Percentiles rank a stretch among this genome's conserved stretches.
These are phyloP conservation scores for Penicillium sp. DNA, from an alignment of 2,329 filamentous ascomycete species.

Conservation along the genomic window DNA sequence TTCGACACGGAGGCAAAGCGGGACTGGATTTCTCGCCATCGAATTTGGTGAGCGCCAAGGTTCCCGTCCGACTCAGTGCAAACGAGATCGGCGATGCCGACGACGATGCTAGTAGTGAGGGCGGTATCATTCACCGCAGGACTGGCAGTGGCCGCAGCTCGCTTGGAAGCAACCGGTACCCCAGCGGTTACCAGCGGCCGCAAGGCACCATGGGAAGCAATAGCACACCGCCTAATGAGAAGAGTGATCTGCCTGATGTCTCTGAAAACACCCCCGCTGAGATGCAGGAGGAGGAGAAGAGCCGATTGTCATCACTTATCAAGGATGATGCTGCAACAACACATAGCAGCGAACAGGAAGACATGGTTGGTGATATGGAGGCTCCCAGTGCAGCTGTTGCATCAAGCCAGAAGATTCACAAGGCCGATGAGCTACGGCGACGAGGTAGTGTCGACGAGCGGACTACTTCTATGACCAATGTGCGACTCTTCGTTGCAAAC, in stretches of 20 bases:
- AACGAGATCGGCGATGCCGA: conserved; percentile 91
- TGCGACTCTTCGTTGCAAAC: conserved; percentile 50
- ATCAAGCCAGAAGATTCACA: conserved; percentile 41
- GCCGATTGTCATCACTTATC: conserved; percentile 23
- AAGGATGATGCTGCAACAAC: conserved; percentile 32
- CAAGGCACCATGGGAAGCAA: conserved; percentile 50
- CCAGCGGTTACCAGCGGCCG: conserved; percentile 46
- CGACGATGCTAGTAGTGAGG: conserved; percentile 55
- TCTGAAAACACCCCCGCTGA: conserved; percentile 39
- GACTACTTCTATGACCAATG: conserved; percentile 48
- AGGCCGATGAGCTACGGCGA: conserved; percentile 46
- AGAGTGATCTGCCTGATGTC: conserved; percentile 44
- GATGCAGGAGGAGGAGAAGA: conserved; percentile 28
- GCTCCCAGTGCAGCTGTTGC: conserved; percentile 42
- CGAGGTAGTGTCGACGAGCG: conserved; percentile 52
- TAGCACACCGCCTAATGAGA: conserved; percentile 54
- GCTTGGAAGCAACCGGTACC: conserved; percentile 49
- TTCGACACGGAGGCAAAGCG: conserved; percentile 80
- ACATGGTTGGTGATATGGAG: conserved; percentile 54
- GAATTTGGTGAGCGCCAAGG: conserved; percentile 73
- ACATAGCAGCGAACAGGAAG: conserved; percentile 46
- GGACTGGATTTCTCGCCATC: conserved; percentile 77
- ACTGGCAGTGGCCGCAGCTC: conserved; percentile 62
- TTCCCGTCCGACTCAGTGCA: conserved; percentile 89
- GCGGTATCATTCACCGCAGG: conserved; percentile 49